Percentiles rank a stretch among this genome's conserved stretches.
These are phyloP conservation scores for Aspergillus asperescens DNA, from an alignment of 495 filamentous ascomycete genomes.

Conservation along the genomic window DNA sequence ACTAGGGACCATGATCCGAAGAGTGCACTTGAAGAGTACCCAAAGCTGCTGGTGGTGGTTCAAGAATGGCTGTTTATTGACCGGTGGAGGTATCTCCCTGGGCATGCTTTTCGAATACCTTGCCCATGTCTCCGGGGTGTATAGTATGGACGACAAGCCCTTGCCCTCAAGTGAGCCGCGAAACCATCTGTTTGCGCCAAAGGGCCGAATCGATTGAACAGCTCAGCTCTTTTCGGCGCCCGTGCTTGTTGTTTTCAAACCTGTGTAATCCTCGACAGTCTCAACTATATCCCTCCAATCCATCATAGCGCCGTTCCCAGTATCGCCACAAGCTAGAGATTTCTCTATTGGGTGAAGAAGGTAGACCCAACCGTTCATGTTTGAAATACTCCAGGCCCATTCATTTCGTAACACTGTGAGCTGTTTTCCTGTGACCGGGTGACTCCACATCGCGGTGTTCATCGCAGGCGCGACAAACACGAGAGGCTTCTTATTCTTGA, in stretches of 20 bases:
- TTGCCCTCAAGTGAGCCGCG: neutral
- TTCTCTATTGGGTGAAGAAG: constrained; percentile 67
- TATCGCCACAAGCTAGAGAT: constrained; percentile 74
- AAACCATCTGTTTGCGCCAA: neutral
- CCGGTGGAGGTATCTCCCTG: constrained; percentile 59
- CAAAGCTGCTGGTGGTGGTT: constrained; percentile 98
- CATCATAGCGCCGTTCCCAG: constrained; percentile 70
- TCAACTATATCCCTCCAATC: constrained; percentile 68
- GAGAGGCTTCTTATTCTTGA: constrained; percentile 21
- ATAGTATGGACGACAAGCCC: constrained; percentile 16
- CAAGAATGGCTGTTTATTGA: constrained; percentile 62
- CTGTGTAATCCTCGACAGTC: constrained; percentile 45
- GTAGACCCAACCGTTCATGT: constrained; percentile 64
- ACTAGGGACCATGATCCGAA: constrained; percentile 82
- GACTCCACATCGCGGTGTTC: constrained; percentile 88
- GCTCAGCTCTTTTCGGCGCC: neutral
- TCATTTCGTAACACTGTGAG: constrained; percentile 64
- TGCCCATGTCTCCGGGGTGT: constrained; percentile 30
- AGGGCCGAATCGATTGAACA: neutral
- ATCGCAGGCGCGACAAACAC: constrained; percentile 56
- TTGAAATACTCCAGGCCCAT: constrained; percentile 51
- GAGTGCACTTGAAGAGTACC: constrained; percentile 76
- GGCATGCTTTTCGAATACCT: constrained; percentile 63
- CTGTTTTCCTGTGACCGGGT: constrained; percentile 73
- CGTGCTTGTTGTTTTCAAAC: neutral